Conservation (phyloP, 176 grass and related monocot species). For the Rhynchospora tenuis region DNA sequence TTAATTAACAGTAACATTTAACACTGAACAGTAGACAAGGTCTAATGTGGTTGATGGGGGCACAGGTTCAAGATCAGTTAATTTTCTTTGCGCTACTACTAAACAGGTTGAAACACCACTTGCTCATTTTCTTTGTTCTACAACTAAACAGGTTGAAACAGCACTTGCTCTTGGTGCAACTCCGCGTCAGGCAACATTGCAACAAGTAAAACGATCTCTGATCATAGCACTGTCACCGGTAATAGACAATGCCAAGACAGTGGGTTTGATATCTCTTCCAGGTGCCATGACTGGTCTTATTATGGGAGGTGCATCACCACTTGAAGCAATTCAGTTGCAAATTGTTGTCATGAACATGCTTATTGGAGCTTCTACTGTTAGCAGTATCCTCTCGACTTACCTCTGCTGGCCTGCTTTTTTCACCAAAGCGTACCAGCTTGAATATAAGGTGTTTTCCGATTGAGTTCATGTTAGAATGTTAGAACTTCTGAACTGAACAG, state of each 20-base stretch:
- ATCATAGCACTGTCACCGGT: slow-evolving; percentile 49
- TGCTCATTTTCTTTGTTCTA: background rate
- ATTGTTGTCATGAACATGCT: slow-evolving; percentile 85
- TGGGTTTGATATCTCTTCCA: slow-evolving; percentile 65
- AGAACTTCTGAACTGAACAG: background rate
- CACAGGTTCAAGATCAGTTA: background rate
- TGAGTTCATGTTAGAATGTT: slow-evolving; percentile 9
- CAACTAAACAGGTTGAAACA: slow-evolving; percentile 39
- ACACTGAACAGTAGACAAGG: background rate
- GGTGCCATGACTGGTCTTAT: slow-evolving; percentile 78
- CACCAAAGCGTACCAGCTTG: slow-evolving; percentile 55
- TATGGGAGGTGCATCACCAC: slow-evolving; percentile 70
- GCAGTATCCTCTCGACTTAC: slow-evolving; percentile 59
- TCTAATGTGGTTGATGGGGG: background rate
- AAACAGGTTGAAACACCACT: slow-evolving; percentile 51
- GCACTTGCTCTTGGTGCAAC: slow-evolving; percentile 51
- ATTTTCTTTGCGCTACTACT: background rate
- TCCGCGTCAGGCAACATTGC: slow-evolving; percentile 47
- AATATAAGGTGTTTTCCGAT: slow-evolving; percentile 37
- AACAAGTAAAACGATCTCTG: slow-evolving; percentile 49
- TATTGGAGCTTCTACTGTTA: slow-evolving; percentile 54
- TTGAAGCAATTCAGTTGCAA: slow-evolving; percentile 81
- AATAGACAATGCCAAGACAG: slow-evolving; percentile 69
- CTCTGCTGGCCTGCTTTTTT: slow-evolving; percentile 69
- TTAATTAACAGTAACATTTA: background rate